Base-by-base conservation (phyloP, 345 rosid species). In the Sisymbrium irio region DNA sequence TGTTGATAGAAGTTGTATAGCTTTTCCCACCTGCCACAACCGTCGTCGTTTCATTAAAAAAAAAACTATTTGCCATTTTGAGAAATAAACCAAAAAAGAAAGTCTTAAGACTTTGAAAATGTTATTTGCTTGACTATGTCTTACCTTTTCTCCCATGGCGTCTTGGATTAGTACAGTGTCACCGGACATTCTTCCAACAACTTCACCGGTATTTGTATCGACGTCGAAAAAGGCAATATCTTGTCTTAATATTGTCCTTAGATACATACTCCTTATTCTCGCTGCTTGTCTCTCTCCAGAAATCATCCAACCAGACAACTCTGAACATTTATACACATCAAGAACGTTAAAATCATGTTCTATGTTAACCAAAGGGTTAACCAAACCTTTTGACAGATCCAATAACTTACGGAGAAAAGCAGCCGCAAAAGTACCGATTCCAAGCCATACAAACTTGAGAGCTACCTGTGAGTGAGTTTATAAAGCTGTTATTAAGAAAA, bases 81-180 rank as follows among this genome's bases (percentile, higher is more conserved):
- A 27, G 54, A 49, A 49, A 49, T 19, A 49, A 18, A 49, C 6
- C 6, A 27, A 3, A 8, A 47, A 30, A 5, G 3, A 46, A 47
- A 1, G 53, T 9, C 18, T 13, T 15, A 42, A 42, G n/a, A 42
- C 46, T 36, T 36, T 0, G 6, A 32, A 32, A 32, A 6, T 32
- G 35, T 32, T 32, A 12, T 28, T 11, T 56, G 40, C 56, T 61
- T 33, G 50, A 11, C 46, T 37, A 0, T 12, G 33, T 11, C 15
- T 15, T 33, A 92, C 98, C 89, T 90, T 93, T 75, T 93, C 98
- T 7, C 98, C 98, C 96, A 93, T 93, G 42, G 98, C 98, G 15
- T 93, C 96, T 79, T 90, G 97, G 59, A 93, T 93, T 30, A 93
- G 87, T 46, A 88, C 98, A 1, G 97, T 93, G 79, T 93, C 98